Percentiles rank a stretch among this genome's conserved stretches.
These are phyloP conservation scores for Penicillium sp. DNA, from an alignment of 2,329 filamentous ascomycete genomes.

Conservation along the genomic window DNA sequence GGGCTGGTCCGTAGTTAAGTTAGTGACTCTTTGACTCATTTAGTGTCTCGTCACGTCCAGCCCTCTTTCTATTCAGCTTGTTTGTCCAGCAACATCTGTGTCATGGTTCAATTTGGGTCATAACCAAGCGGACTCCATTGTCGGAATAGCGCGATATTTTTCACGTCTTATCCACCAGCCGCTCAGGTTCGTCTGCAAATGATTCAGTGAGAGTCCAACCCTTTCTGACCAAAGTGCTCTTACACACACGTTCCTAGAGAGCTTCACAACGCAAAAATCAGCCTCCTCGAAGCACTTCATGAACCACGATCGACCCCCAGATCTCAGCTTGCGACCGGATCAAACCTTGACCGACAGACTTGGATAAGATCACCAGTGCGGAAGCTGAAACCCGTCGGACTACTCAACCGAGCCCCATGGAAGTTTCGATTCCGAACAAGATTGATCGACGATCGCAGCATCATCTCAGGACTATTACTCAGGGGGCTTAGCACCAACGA, in stretches of 20 bases:
- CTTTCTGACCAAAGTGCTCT: neutral
- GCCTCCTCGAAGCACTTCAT: neutral
- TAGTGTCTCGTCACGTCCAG: neutral
- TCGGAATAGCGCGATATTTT: neutral
- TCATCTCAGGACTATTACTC: neutral
- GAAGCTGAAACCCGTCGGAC: neutral
- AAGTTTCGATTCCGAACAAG: neutral
- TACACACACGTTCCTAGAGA: too few species aligned
- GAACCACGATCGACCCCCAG: neutral
- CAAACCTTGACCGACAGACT: neutral
- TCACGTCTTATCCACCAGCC: neutral
- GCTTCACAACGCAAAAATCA: too few species aligned
- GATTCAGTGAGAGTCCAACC: neutral
- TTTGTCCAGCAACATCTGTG: neutral
- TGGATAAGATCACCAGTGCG: too few species aligned
- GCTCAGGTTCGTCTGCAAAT: neutral
- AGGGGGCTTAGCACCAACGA: neutral
- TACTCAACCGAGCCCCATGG: neutral
- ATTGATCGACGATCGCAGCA: neutral
- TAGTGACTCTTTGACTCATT: neutral
- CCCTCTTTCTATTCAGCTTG: neutral
- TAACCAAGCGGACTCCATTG: neutral
- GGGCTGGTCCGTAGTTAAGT: too few species aligned
- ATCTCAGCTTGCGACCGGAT: neutral
- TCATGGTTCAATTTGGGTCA: neutral